Conservation (phyloP, 495 filamentous ascomycete species). For the Aspergillus homomorphus region DNA sequence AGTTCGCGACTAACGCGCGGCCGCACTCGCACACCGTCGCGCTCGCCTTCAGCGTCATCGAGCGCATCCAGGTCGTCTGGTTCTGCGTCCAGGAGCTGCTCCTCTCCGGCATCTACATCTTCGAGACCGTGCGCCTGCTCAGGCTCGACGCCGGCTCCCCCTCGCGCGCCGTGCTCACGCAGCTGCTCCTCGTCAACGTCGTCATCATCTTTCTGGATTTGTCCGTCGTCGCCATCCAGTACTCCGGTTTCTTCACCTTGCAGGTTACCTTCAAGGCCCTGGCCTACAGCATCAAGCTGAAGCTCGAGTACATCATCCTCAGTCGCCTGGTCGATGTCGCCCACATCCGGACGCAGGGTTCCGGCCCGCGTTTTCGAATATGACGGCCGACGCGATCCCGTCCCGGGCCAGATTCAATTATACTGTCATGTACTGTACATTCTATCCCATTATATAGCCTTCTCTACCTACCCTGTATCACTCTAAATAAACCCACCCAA, state of each 20-base stretch:
- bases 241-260: constrained; percentile 41
- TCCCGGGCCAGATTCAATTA: no score
- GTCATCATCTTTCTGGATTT: constrained; percentile 47
- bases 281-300: constrained; percentile 57
- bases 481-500: no score
- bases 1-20: constrained; percentile 43
- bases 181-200: constrained; percentile 51
- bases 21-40: constrained; percentile 20
- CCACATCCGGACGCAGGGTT: constrained; percentile 9
- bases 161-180: constrained; percentile 34
- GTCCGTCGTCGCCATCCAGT: constrained; percentile 42
- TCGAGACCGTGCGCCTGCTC: constrained; percentile 40
- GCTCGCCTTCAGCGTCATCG: constrained; percentile 40
- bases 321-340: constrained; percentile 13
- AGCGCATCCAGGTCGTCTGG: constrained; percentile 48
- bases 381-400: neutral
- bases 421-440: no score
- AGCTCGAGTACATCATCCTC: constrained; percentile 52
- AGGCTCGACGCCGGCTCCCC: constrained; percentile 31
- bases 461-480: no score
- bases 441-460: no score
- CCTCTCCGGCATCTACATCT: constrained; percentile 51
- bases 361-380: constrained; percentile 7
- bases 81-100: constrained; percentile 52
- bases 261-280: constrained; percentile 51